These are phyloP conservation scores for Solanum verrucosum DNA, from an alignment of 257 asterid genomes.

Conservation along the genomic window DNA sequence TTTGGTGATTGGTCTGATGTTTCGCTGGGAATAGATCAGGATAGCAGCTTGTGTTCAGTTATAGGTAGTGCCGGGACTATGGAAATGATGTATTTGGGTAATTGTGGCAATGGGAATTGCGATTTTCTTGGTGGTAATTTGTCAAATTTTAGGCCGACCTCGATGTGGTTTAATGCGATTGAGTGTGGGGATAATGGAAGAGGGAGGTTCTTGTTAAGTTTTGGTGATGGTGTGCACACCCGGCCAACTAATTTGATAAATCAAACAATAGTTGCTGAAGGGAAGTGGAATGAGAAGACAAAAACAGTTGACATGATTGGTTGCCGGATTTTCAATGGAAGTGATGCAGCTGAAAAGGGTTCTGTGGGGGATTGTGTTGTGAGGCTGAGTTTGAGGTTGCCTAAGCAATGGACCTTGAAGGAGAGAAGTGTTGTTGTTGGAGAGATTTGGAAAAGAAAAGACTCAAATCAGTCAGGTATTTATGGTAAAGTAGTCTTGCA, in stretches of 20 bases:
- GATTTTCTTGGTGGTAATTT: constrained; percentile 36
- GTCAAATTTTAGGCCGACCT: constrained; percentile 25
- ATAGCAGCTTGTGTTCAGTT: constrained; percentile 23
- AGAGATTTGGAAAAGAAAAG: constrained; percentile 66
- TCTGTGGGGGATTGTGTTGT: constrained; percentile 62
- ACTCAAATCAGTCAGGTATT: constrained; percentile 42
- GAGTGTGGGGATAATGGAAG: constrained; percentile 53
- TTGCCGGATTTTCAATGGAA: constrained; percentile 56
- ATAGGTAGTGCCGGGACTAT: constrained; percentile 27
- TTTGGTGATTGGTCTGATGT: constrained; percentile 32
- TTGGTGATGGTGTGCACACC: constrained; percentile 17
- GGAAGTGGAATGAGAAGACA: constrained; percentile 60
- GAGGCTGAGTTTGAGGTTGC: constrained; percentile 61
- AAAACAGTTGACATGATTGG: constrained; percentile 73
- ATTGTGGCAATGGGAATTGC: constrained; percentile 56
- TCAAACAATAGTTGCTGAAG: constrained; percentile 58
- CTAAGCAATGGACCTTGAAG: constrained; percentile 60
- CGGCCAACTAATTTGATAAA: constrained; percentile 14
- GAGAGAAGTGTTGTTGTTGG: constrained; percentile 63
- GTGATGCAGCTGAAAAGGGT: constrained; percentile 23
- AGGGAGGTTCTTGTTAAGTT: constrained; percentile 60
- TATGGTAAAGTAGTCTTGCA: constrained; percentile 48
- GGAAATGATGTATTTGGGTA: constrained; percentile 40
- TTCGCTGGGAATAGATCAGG: constrained; percentile 34
- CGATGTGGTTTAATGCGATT: constrained; percentile 35